These are phyloP conservation scores for Xylaria sp. DNA, from an alignment of 2,329 filamentous ascomycete genomes.

Conservation along the genomic window DNA sequence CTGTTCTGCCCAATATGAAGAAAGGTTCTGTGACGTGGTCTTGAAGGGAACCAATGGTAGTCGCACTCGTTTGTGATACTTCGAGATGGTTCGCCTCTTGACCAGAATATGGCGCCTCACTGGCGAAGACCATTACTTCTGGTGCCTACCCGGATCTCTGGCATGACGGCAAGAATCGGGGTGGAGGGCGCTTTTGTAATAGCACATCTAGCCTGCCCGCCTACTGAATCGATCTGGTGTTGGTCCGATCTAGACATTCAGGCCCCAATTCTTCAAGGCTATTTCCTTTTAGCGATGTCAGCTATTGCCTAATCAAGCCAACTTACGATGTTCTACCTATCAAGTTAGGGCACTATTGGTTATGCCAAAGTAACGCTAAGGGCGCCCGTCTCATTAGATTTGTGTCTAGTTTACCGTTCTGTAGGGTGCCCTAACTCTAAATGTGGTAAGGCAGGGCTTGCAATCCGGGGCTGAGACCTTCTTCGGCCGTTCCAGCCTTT, in stretches of 20 bases:
- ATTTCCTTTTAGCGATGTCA: constrained; percentile 1
- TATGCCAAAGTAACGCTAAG: constrained; percentile 8
- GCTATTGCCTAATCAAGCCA: constrained; percentile 14
- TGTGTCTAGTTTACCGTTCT: constrained; percentile 14
- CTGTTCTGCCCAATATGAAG: not conserved
- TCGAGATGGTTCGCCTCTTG: not conserved
- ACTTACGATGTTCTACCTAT: constrained; percentile 2
- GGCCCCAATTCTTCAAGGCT: constrained; percentile 3
- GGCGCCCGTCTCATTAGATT: constrained; percentile 33
- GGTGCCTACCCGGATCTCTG: not conserved
- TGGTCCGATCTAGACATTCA: constrained; percentile 2
- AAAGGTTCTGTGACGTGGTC: not conserved
- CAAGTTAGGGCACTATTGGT: constrained; percentile 1
- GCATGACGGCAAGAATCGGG: not conserved
- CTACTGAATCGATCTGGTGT: not conserved
- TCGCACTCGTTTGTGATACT: not conserved
- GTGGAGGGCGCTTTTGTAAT: not conserved
- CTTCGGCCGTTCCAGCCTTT: constrained; percentile 19
- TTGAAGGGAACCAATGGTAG: not conserved
- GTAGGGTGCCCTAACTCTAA: constrained; percentile 9
- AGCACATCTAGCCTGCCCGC: not conserved
- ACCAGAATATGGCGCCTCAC: not conserved
- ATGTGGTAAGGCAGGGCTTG: constrained; percentile 14
- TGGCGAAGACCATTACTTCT: not conserved
- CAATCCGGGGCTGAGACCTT: constrained; percentile 21